phyloP scores from a whole-genome alignment of 78 protist species.

The Guillardia theta region DNA sequence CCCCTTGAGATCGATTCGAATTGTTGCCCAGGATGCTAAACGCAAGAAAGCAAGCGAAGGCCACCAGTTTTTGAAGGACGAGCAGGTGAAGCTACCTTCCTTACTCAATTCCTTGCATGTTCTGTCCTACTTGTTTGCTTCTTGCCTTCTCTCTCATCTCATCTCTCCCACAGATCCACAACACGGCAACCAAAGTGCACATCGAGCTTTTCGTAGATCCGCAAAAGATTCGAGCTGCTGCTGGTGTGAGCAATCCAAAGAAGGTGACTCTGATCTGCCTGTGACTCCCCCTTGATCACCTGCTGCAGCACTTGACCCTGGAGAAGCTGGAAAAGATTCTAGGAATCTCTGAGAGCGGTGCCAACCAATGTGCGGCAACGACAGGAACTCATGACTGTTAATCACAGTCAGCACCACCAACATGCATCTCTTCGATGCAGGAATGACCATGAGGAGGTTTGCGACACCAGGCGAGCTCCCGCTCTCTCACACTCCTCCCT shows the following conservation, averaged over 20 bases:
- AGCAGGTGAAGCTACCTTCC: background rate
- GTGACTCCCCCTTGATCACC: too few species aligned
- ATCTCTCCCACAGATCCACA: background rate
- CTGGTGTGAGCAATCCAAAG: background rate
- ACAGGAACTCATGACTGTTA: background rate
- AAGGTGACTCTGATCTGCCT: too few species aligned
- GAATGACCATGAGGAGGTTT: background rate
- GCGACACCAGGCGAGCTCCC: background rate
- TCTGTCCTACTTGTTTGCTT: too few species aligned
- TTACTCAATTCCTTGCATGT: too few species aligned
- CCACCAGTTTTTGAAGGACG: slow-evolving; percentile 17
- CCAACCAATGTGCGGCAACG: background rate
- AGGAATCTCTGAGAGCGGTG: background rate
- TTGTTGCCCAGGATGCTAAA: too few species aligned
- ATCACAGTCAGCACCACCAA: background rate
- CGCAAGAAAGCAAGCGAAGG: background rate
- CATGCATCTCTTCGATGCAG: background rate
- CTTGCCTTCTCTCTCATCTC: too few species aligned
- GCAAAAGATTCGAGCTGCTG: background rate
- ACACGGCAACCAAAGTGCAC: slow-evolving; percentile 7
- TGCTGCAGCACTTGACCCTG: too few species aligned
- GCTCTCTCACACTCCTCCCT: background rate
- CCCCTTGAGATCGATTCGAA: too few species aligned
- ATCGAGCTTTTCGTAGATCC: background rate
- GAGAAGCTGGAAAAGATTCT: background rate